Evolutionary conservation across 1,284 basidiomycete species (phyloP), one percentile per base, ranked within the genome.

Genomic region (Leccinum subrobustum): DNA sequence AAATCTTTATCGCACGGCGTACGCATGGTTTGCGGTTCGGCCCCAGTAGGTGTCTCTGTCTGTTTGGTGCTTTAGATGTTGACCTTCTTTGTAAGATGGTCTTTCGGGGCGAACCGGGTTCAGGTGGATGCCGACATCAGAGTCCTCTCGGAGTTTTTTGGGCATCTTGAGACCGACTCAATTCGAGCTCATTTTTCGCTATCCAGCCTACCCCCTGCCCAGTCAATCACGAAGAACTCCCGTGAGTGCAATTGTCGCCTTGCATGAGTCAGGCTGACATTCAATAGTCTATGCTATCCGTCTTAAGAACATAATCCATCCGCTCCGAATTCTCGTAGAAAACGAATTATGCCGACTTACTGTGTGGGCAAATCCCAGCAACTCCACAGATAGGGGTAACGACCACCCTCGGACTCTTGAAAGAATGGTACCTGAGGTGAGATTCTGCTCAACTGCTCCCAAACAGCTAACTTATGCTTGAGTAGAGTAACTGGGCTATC

Each of bases 321-420:
- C 95, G 2, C 78, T 98, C 27, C 84, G 89, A 54, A 77, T 96
- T 4, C 81, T 99, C 12, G 85, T 96, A 11, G 94, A 97, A 74
- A 96, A 93, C 70, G 97, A 99, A 73, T 87, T 96, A 50, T 87
- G 83, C 68, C 84, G 95, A 12, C 77, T 99, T 53, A 83, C 80
- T 3, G 95, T 99, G 1, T 99, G 97, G 97, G 81, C 82, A 54
- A 98, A 99, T 74, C 93, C 95, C 0, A 81, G 85, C 27, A 91
- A 89, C 64, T 93, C 96, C 63, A 68, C 81, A 3, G 86, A 83
- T 66, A 84, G 90, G 64, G 91, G 87, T 9, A 71, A 70, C 18
- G 88, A 93, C 69, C 79, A 89, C 55, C 66, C 81, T 31, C 77
- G 80, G 8, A 76, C 75, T n/a, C 76, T 80, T n/a, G 87, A 91